These are phyloP conservation scores for Phytophthora syringae DNA, from an alignment of 352 stramenopile genomes.

Conservation along the genomic window DNA sequence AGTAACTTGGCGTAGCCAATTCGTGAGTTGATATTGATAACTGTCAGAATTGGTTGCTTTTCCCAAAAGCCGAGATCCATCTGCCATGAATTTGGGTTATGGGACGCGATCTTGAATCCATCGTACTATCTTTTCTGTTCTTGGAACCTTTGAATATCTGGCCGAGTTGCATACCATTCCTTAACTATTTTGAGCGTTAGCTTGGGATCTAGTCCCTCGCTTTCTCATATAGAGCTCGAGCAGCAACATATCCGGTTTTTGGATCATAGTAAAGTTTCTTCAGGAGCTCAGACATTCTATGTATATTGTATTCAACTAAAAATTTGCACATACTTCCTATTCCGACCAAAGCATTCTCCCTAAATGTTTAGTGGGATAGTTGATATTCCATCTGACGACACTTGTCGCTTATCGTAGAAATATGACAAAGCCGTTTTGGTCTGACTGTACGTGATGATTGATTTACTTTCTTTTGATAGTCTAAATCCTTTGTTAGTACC, in stretches of 20 bases:
- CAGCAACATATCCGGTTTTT: too few relatives aligned
- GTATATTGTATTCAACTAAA: too few relatives aligned
- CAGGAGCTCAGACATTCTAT: too few relatives aligned
- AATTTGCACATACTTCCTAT: too few relatives aligned
- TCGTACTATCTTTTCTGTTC: neutral
- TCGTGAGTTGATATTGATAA: conserved; percentile 37
- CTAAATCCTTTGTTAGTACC: conserved; percentile 40
- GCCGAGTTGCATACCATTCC: too few relatives aligned
- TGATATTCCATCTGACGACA: conserved; percentile 31
- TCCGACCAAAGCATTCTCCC: too few relatives aligned
- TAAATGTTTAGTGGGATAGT: too few relatives aligned
- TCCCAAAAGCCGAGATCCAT: conserved; percentile 27
- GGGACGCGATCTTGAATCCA: neutral
- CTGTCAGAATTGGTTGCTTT: conserved; percentile 20
- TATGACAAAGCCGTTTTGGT: conserved; percentile 28
- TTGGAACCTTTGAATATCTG: neutral
- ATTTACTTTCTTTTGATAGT: conserved; percentile 29
- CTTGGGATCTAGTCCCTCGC: too few relatives aligned
- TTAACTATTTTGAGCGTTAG: too few relatives aligned
- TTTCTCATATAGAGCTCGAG: too few relatives aligned
- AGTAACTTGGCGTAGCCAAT: conserved; percentile 28
- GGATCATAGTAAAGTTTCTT: too few relatives aligned
- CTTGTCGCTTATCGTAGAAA: too few relatives aligned
- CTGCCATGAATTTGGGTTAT: conserved; percentile 17
- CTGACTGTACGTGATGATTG: conserved; percentile 34